A percentile compares a stretch with the other conserved stretches of the same genome.
Evolutionary conservation across 768 basidiomycete species (phyloP).

Genomic region (Termitomyces sp.): DNA sequence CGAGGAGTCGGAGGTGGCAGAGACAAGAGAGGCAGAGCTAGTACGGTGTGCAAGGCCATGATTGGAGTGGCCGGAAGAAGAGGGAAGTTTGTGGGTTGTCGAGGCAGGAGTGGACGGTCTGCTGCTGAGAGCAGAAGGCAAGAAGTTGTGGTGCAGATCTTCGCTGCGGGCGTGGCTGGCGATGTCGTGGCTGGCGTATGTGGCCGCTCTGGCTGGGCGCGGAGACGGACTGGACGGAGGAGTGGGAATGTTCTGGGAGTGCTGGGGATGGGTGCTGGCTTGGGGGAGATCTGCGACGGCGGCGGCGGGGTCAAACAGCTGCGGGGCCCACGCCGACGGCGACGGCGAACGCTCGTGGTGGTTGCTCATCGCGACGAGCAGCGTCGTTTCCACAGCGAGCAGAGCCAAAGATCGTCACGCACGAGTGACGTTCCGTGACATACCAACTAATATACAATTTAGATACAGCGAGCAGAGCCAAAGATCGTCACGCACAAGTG

Average conservation of each 20-base stretch:
- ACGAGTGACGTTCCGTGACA: constrained; percentile 12
- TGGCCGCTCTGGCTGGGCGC: constrained; percentile 62
- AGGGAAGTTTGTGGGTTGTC: constrained; percentile 43
- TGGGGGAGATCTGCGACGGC: constrained; percentile 22
- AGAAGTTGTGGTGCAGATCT: constrained; percentile 64
- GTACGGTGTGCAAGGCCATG: constrained; percentile 39
- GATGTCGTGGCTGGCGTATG: constrained; percentile 54
- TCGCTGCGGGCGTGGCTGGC: constrained; percentile 61
- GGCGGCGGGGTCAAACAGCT: constrained; percentile 21
- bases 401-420: constrained; percentile 15
- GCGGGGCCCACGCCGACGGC: constrained; percentile 33
- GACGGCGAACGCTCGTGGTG: constrained; percentile 32
- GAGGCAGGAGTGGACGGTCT: constrained; percentile 60
- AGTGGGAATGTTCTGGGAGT: constrained; percentile 25
- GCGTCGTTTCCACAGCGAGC: too few relatives aligned
- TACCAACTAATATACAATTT: too few relatives aligned
- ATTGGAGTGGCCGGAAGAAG: constrained; percentile 53
- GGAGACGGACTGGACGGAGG: constrained; percentile 28
- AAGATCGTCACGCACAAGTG: constrained; percentile 14
- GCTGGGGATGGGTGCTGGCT: constrained; percentile 20
- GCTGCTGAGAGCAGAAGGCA: constrained; percentile 40
- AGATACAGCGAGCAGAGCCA: background rate
- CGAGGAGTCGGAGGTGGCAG: constrained; percentile 54
- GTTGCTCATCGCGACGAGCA: constrained; percentile 31
- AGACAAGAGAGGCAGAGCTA: constrained; percentile 49